Base-by-base conservation (phyloP, 805 yeast genomes). In the Sporopachydermia lactativora region DNA sequence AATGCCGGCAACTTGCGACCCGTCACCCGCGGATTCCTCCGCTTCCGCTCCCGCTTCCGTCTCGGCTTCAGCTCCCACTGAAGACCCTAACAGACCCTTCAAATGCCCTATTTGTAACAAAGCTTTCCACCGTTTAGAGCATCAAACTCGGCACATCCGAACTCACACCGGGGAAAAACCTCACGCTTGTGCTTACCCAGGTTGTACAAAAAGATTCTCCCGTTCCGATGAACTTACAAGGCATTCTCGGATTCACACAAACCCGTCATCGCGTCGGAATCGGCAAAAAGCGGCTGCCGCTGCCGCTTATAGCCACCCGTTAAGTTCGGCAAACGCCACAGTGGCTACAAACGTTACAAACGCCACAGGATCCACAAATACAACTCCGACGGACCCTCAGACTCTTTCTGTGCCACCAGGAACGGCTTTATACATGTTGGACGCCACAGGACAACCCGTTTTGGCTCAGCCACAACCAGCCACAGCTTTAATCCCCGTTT, bases 101-200 rank as follows among this genome's bases (percentile, higher is more conserved):
- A 74, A 77, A 45, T 80, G 89, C 53, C 79, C 85, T 3, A 66
- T 77, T 52, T 80, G 89, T 54, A 73, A 72, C 34, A 75, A 80
- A 56, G 84, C 83, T 0, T 80, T 80, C 53, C 84, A 78, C 52
- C 64, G 89, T 43, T 56, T 80, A 36, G 89, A 80, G 51, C 89
- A 80, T 57, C 85, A 78, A 52, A 78, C 86, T 5, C 67, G 89
- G 51, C 89, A 80, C 51, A 77, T 80, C 43, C 63, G 88, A 51
- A 80, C 86, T 8, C 89, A 80, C 52, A 80, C 89, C 0, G 89
- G 89, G 17, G 88, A 81, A 52, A 79, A 77, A 53, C 89, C 89
- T 3, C 86, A 80, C 55, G 70, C 69, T n/a, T 80, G 88, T 58
- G 69, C 75, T 18, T 80, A 68, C 48, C 80, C 81, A 0, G 81